Conservation (phyloP, 1,139 yeast species). For the Yamadazyma oceani region DNA sequence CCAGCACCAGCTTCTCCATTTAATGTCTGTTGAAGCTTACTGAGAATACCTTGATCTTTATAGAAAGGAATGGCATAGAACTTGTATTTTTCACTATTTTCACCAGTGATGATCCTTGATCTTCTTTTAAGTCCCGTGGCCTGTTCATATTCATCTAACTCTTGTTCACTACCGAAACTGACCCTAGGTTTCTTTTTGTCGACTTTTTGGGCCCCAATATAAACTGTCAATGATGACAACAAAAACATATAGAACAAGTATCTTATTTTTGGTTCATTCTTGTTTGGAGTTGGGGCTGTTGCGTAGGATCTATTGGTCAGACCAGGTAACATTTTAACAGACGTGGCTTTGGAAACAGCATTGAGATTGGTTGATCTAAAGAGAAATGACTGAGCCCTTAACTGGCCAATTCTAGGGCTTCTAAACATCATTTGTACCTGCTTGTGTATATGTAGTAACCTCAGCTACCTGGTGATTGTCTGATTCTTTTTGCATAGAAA, state of each 20-base stretch:
- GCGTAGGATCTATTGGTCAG: slow-evolving; percentile 1
- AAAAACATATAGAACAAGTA: slow-evolving; percentile 50
- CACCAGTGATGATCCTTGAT: slow-evolving; percentile 38
- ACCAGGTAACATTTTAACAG: not conserved
- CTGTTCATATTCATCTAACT: slow-evolving; percentile 53
- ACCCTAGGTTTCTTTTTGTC: slow-evolving; percentile 53
- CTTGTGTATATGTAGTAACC: too few relatives aligned
- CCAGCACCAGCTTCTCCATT: slow-evolving; percentile 19
- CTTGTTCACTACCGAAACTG: slow-evolving; percentile 54
- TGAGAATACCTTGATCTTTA: slow-evolving; percentile 21
- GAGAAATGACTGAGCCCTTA: too few relatives aligned
- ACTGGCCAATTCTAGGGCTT: too few relatives aligned
- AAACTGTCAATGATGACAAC: slow-evolving; percentile 55
- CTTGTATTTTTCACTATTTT: slow-evolving; percentile 29
- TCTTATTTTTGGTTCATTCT: slow-evolving; percentile 43
- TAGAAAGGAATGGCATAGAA: slow-evolving; percentile 48
- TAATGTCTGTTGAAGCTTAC: slow-evolving; percentile 20
- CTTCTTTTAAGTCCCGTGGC: slow-evolving; percentile 57
- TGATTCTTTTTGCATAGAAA: too few relatives aligned
- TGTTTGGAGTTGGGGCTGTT: not conserved
- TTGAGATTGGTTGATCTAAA: too few relatives aligned
- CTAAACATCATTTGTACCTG: too few relatives aligned
- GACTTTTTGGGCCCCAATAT: slow-evolving; percentile 50
- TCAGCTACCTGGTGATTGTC: too few relatives aligned
- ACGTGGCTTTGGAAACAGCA: too few relatives aligned